These are phyloP conservation scores for Rhodotorula toruloides DNA, from an alignment of 768 basidiomycete species.

Conservation along the genomic window DNA sequence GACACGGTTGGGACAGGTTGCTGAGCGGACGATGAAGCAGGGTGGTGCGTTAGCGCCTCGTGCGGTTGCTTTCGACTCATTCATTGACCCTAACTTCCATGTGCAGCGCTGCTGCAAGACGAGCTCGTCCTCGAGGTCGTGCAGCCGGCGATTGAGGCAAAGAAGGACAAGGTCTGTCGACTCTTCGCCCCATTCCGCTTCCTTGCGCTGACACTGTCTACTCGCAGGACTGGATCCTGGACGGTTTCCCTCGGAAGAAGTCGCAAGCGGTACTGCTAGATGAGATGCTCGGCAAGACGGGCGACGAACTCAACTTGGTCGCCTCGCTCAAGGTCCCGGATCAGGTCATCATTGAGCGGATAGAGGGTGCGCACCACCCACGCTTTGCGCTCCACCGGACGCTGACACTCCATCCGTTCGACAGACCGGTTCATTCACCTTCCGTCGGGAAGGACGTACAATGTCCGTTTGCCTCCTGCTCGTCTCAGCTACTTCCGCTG, in stretches of 20 bases:
- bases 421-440: conserved; percentile 80
- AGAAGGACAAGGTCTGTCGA: conserved; percentile 37
- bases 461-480: conserved; percentile 49
- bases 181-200: conserved; percentile 22
- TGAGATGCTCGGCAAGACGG: conserved; percentile 55
- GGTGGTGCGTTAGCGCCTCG: conserved; percentile 52
- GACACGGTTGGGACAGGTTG: conserved; percentile 66
- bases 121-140: conserved; percentile 73
- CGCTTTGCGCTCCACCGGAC: not conserved
- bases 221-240: conserved; percentile 77
- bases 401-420: no score
- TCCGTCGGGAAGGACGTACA: conserved; percentile 84
- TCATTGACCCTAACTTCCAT: no score
- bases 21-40: conserved; percentile 70
- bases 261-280: conserved; percentile 77
- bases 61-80: not conserved
- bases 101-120: conserved; percentile 59
- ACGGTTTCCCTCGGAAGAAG: conserved; percentile 85
- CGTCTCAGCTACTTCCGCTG: not conserved
- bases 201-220: not conserved
- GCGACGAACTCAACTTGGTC: conserved; percentile 67
- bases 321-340: conserved; percentile 87
- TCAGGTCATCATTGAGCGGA: conserved; percentile 73
- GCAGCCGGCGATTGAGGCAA: conserved; percentile 64
- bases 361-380: conserved; percentile 52